These are phyloP conservation scores for Solanum habrochaites DNA, from an alignment of 257 asterid species.

Conservation along the genomic window DNA sequence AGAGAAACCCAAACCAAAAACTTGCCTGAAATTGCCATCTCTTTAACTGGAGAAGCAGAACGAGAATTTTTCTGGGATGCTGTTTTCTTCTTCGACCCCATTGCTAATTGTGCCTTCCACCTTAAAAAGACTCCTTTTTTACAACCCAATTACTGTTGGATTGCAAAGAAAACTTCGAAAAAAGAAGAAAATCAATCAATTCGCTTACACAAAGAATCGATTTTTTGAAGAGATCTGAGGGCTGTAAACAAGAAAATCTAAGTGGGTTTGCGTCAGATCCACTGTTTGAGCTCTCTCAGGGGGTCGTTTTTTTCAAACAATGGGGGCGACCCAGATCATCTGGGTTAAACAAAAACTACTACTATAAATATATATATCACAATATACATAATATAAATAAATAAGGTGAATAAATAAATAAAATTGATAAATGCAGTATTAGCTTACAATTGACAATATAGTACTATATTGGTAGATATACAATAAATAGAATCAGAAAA, in stretches of 20 bases:
- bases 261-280: background rate
- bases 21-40: constrained; percentile 20
- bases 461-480: background rate
- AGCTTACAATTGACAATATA: background rate
- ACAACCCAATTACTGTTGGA: background rate
- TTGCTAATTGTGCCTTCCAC: background rate
- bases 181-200: background rate
- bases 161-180: background rate
- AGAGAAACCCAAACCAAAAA: background rate
- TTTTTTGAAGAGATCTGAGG: constrained; percentile 11
- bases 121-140: background rate
- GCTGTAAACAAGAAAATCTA: background rate
- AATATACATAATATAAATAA: background rate
- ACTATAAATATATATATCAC: background rate
- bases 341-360: background rate
- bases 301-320: background rate
- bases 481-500: background rate
- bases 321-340: background rate
- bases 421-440: background rate
- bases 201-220: background rate
- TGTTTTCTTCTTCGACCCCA: constrained; percentile 15
- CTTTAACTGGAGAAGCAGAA: constrained; percentile 7
- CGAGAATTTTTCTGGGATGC: background rate
- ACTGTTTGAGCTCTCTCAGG: background rate
- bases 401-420: background rate